Base-by-base conservation (phyloP, 306 rosid genomes). In the Dryas octopetala region DNA sequence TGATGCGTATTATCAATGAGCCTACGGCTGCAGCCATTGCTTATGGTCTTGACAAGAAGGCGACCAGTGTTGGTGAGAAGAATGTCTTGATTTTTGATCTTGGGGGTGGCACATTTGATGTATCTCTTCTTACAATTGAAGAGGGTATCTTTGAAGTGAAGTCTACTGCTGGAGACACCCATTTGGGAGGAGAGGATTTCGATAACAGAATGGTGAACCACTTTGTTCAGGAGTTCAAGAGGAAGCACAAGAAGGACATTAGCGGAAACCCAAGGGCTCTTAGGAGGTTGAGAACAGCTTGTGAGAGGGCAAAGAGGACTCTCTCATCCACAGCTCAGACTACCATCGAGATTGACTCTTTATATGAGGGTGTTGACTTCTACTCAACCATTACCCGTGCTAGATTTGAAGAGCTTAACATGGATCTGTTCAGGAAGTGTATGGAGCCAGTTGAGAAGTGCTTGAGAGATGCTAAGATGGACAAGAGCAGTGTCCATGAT, bases 361-460 rank as follows among this genome's bases (percentile, higher is more conserved):
- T 91, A 59, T 91, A 64, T 14, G 92, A 91, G 83, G 94, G 97
- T 59, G 59, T 91, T n/a, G 92, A 91, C 13, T 89, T 91, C 49
- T 91, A 86, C 11, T 61, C 97, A 0, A 81, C 97, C 5, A 86
- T 89, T 7, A 89, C 97, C 4, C 89, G 94, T 4, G 94, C 92
- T 2, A 89, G 92, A 66, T 91, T 91, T 50, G 93, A 91, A 78
- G 93, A 91, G 49, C 88, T 91, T n/a, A 91, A 89, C 76, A 91
- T 91, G 91, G 96, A 89, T 41, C 80, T 87, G n/a, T 91, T 91
- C 7, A 70, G 90, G 9, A 91, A 87, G 80, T 91, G 96, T 48
- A 85, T 91, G 92, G 93, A 87, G 73, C 93, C 93, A 0, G 97
- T 91, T 4, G 88, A 91, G 85, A 89, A 91, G 86, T 91, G 97